Percentiles rank a stretch among this genome's conserved stretches.
Conservation (phyloP, 192 early-diverging fungal species). For the Lobosporangium transversale region DNA sequence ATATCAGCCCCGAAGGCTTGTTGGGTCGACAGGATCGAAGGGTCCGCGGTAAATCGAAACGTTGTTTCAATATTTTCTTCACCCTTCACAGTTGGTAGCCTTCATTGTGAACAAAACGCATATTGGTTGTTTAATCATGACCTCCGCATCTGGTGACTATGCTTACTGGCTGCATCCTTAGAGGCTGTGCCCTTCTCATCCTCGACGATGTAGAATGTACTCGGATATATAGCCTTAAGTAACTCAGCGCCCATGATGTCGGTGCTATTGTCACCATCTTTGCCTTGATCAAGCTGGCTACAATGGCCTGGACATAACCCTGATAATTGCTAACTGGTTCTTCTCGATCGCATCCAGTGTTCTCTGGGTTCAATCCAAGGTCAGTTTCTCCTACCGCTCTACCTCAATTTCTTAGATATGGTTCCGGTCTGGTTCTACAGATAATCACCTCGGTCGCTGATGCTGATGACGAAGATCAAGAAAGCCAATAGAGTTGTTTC, state of each 20-base stretch:
- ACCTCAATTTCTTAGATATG: conserved; percentile 19
- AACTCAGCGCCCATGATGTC: conserved; percentile 19
- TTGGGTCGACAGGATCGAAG: too few species aligned
- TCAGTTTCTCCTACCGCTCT: conserved; percentile 10
- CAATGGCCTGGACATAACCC: conserved; percentile 12
- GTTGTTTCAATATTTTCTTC: too few species aligned
- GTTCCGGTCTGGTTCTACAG: conserved; percentile 16
- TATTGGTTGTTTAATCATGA: conserved; percentile 20
- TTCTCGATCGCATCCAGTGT: conserved; percentile 14
- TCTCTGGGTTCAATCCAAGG: conserved; percentile 17
- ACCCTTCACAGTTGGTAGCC: neutral
- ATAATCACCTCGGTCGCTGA: conserved; percentile 26
- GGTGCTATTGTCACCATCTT: conserved; percentile 5
- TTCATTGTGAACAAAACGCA: conserved; percentile 7
- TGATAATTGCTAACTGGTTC: conserved; percentile 11
- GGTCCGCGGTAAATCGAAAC: too few species aligned
- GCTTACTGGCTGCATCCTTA: conserved; percentile 11
- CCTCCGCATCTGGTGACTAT: conserved; percentile 17
- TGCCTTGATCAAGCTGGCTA: neutral
- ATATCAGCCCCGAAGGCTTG: too few species aligned
- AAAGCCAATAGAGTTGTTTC: conserved; percentile 37
- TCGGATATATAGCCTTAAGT: conserved; percentile 4
- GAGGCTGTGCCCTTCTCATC: conserved; percentile 11
- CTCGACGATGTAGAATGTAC: conserved; percentile 15
- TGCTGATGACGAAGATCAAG: conserved; percentile 26